Evolutionary conservation across 768 basidiomycete genomes (phyloP), one percentile per base, ranked within the genome.

Genomic region (Crucibulum laeve): DNA sequence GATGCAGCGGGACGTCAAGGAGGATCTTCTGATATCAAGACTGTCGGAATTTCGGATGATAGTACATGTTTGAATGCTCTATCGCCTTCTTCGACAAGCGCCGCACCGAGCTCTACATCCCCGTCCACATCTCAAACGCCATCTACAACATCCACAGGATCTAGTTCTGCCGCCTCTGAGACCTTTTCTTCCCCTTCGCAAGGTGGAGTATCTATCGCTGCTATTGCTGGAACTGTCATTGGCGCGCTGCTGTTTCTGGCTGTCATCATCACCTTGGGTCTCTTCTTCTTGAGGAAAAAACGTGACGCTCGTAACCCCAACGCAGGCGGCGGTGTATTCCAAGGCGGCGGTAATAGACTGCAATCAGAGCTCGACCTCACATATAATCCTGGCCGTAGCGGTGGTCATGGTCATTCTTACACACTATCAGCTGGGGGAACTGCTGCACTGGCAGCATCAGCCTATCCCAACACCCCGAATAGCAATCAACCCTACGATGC

Each of bases 11-110:
- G 76, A 8, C 61, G 67, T 35, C 67, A 70, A 43, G 85, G 86
- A 38, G 85, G 85, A 15, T 70, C 70, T 44, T 79, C 81, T n/a
- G 71, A 79, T 49, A 46, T 78, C n/a, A 51, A 57, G 47, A 57
- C 50, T 4, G 79, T 87, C 14, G 66, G 68, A 6, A 56, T 55
- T 23, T 75, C 79, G 1, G 69, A 68, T 46, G 69, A 78, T 41
- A 55, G 46, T 18, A 67, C 68, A 15, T 88, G 86, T 52, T 58
- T 87, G 18, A 71, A 71, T 51, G 52, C 55, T 21, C 54, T 48
- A 26, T 84, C 81, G 0, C 80, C 81, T 2, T 71, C 77, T 10
- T 76, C 79, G 4, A 82, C 71, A 7, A 19, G 51, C 11, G 43
- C 42, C 40, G 43, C 56, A 22, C 47, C 62, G 13, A 40, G 44